These are phyloP conservation scores for Raffaelea ambrosiae DNA, from an alignment of 2,329 filamentous ascomycete species.

Conservation along the genomic window DNA sequence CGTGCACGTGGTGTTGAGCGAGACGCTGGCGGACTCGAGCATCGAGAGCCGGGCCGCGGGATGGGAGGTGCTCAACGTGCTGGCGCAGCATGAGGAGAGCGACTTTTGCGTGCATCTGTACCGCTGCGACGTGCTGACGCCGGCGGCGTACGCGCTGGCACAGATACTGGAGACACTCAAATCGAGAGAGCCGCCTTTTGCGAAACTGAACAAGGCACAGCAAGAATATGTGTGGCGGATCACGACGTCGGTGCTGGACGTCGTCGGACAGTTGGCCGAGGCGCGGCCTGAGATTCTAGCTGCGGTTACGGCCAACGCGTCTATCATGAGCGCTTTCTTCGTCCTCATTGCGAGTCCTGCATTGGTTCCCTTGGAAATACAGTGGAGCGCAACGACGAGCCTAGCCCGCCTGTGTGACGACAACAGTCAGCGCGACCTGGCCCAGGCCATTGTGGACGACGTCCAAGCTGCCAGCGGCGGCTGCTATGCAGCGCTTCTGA, in stretches of 20 bases:
- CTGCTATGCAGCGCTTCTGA: constrained; percentile 40
- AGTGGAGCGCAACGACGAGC: constrained; percentile 43
- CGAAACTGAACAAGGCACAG: constrained; percentile 43
- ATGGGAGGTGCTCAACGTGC: constrained; percentile 57
- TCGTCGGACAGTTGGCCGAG: constrained; percentile 46
- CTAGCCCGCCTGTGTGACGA: constrained; percentile 52
- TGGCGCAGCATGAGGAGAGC: constrained; percentile 54
- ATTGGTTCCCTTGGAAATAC: constrained; percentile 29
- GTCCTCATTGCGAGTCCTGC: constrained; percentile 34
- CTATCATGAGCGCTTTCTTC: constrained; percentile 46
- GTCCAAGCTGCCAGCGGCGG: constrained; percentile 24
- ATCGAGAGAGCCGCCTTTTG: constrained; percentile 30
- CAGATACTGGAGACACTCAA: constrained; percentile 23
- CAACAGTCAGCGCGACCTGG: constrained; percentile 24
- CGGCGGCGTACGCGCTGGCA: constrained; percentile 46
- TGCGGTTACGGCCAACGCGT: constrained; percentile 39
- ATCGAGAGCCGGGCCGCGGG: constrained; percentile 56
- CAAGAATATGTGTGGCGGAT: constrained; percentile 46
- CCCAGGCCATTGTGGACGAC: constrained; percentile 43
- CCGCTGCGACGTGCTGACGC: constrained; percentile 51
- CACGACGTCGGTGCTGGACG: constrained; percentile 40
- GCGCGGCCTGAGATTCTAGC: constrained; percentile 53
- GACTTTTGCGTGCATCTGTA: constrained; percentile 61
- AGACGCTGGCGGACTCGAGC: constrained; percentile 55
- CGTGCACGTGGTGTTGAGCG: constrained; percentile 52